phyloP scores from a whole-genome alignment of 148 eudicot genomes.

The Amaranthus palmeri region DNA sequence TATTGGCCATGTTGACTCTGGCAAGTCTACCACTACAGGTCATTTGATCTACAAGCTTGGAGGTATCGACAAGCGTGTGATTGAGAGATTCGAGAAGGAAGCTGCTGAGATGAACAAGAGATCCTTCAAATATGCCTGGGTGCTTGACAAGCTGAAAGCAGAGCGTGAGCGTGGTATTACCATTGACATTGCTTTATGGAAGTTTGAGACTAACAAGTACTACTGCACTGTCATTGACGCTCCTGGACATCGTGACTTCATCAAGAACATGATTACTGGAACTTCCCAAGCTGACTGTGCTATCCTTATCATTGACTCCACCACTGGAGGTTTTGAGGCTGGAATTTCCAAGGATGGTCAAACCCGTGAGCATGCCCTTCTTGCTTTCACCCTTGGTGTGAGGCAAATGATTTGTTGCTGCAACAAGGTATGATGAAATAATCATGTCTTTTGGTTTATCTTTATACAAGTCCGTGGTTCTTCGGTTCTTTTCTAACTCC shows the following conservation, averaged over 20 bases:
- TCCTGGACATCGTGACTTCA: slow-evolving; percentile 42
- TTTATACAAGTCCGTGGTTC: background rate
- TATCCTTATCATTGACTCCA: slow-evolving; percentile 43
- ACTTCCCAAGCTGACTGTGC: slow-evolving; percentile 53
- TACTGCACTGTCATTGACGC: slow-evolving; percentile 46
- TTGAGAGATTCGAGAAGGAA: slow-evolving; percentile 57
- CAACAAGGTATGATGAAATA: slow-evolving; percentile 28
- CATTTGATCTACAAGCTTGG: slow-evolving; percentile 57
- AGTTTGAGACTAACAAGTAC: slow-evolving; percentile 44
- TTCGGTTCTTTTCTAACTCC: background rate
- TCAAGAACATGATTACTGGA: slow-evolving; percentile 53
- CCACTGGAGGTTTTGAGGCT: slow-evolving; percentile 47
- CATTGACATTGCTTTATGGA: slow-evolving; percentile 46
- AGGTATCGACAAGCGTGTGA: slow-evolving; percentile 58
- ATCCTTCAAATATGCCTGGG: slow-evolving; percentile 59
- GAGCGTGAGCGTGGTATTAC: slow-evolving; percentile 47
- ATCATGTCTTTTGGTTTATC: no score
- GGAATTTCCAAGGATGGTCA: slow-evolving; percentile 52
- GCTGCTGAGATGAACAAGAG: slow-evolving; percentile 69
- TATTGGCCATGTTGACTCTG: slow-evolving; percentile 43
- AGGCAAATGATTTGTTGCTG: slow-evolving; percentile 39
- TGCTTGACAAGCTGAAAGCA: slow-evolving; percentile 49
- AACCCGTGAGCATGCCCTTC: slow-evolving; percentile 47
- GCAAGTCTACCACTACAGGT: slow-evolving; percentile 48
- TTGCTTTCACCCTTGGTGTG: slow-evolving; percentile 43